These are phyloP conservation scores for Dicorynia guianensis DNA, from an alignment of 306 rosid genomes.

Conservation along the genomic window DNA sequence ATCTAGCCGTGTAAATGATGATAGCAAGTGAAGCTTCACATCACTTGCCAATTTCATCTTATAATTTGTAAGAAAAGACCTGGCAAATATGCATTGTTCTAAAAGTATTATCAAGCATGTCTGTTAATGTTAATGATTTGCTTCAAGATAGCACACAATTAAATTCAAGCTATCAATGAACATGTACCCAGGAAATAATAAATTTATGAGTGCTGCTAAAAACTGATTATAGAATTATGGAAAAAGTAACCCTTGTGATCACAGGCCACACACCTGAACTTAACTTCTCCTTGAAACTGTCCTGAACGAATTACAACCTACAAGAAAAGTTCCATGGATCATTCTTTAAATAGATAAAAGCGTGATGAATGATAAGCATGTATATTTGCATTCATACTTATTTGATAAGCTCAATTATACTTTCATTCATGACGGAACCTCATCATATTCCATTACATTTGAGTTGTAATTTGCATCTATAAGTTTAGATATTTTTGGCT, in stretches of 20 bases:
- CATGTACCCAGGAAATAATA: not conserved
- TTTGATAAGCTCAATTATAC: not conserved
- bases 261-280: conserved; percentile 72
- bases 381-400: not conserved
- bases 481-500: too few species aligned
- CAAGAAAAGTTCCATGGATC: conserved; percentile 41
- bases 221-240: not conserved
- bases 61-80: not conserved
- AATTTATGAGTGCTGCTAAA: conserved; percentile 20
- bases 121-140: conserved; percentile 11
- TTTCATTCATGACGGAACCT: too few species aligned
- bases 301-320: conserved; percentile 79
- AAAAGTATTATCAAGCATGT: not conserved
- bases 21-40: not conserved
- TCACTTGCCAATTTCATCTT: not conserved
- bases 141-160: conserved; percentile 6
- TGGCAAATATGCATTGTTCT: not conserved
- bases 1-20: not conserved
- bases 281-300: conserved; percentile 86
- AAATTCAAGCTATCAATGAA: not conserved
- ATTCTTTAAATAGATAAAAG: conserved; percentile 33
- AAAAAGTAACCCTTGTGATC: conserved; percentile 40
- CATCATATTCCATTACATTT: too few species aligned
- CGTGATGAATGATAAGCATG: conserved; percentile 10
- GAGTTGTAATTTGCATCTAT: too few species aligned